Base-by-base conservation (phyloP, 2,329 filamentous ascomycete genomes). In the Xylaria sp. region DNA sequence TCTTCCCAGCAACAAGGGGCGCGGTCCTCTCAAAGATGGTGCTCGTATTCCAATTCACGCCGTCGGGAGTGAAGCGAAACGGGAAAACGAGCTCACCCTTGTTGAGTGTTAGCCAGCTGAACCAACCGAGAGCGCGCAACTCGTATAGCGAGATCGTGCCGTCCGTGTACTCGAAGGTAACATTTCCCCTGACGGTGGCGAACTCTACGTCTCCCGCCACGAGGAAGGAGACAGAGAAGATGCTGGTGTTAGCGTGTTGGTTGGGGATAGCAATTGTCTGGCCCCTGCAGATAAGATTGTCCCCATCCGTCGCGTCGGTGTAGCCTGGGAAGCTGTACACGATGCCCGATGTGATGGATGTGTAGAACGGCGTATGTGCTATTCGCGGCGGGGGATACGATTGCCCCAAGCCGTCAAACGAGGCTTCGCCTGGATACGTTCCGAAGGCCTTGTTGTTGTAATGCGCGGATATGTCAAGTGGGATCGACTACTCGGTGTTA, bases 391-490 rank as follows among this genome's bases (percentile, higher is more conserved):
- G 71, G 6, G 79, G 79, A 58, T 78, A 82, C 0, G 79, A 80
- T 49, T 80, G 74, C 41, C 76, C 75, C 3, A 76, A 64, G 2
- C 60, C 65, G 55, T 83, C 79, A 59, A 83, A 81, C n/a, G 77
- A 72, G 1, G 80, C 77, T 65, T 82, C 79, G 2, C 79, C 79
- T 0, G 80, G 77, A 11, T 72, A 72, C 0, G 74, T 73, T 3
- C 79, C 79, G 60, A 83, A 82, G 1, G 72, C 80, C 57, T 80
- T 80, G 67, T 83, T 82, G 71, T 83, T 81, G 71, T 78, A 80
- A 41, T 75, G 74, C 0, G 69, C 17, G 0, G 71, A 68, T 21
- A 82, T 66, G 11, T 76, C 69, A 2, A 78, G 44, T 0, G 68
- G 70, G 7, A 72, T 63, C 13, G 74, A 76, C 69, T 73, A 33